Evolutionary conservation across 495 filamentous ascomycete species (phyloP).

Genomic region (Alectoria sarmentosa): DNA sequence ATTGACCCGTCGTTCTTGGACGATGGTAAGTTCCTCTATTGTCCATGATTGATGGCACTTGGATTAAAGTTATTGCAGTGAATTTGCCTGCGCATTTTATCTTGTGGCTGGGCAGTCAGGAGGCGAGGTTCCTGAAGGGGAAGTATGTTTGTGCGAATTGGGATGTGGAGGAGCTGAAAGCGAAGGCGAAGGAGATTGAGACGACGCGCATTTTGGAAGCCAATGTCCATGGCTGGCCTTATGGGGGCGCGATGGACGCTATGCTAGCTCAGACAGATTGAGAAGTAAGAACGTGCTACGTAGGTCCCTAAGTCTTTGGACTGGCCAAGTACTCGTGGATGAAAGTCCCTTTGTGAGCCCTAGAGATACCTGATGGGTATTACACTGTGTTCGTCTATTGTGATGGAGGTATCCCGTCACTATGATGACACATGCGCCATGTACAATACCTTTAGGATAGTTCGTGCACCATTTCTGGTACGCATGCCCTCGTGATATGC

Average conservation of each 20-base stretch:
- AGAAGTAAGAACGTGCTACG: not conserved
- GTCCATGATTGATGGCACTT: not conserved
- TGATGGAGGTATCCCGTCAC: not conserved
- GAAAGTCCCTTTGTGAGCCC: not conserved
- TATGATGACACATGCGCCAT: not conserved
- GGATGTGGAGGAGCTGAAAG: conserved; percentile 47
- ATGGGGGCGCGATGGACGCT: conserved; percentile 1
- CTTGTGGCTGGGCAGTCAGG: conserved; percentile 43
- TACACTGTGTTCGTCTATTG: not conserved
- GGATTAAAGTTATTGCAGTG: conserved; percentile 1
- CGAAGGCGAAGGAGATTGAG: conserved; percentile 24
- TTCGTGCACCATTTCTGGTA: no score
- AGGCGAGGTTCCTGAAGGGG: conserved; percentile 48
- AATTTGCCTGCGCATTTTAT: conserved; percentile 29
- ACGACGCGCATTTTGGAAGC: not conserved
- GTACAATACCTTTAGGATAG: no score
- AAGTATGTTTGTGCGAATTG: conserved; percentile 43
- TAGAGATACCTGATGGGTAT: not conserved
- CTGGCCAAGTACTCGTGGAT: no score
- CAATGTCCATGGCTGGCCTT: not conserved
- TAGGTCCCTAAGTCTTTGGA: no score
- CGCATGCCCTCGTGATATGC: no score
- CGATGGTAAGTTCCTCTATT: conserved; percentile 7
- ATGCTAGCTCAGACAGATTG: not conserved
- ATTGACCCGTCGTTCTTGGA: conserved; percentile 7